These are phyloP conservation scores for Cucumis cinereus DNA, from an alignment of 306 rosid genomes.

Conservation along the genomic window DNA sequence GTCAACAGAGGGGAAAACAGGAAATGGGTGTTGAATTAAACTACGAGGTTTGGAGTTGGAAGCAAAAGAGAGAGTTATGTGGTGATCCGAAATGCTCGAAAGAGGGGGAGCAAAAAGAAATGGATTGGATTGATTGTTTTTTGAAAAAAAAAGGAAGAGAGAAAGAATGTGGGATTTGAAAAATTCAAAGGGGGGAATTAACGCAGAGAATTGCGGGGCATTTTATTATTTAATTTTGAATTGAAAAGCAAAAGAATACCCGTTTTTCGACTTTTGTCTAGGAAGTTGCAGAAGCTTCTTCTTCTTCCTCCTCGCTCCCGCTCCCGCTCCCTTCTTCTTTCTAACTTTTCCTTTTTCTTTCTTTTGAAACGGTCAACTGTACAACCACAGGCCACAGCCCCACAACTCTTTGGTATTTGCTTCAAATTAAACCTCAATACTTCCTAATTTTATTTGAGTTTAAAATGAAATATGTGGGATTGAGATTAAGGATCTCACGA, in stretches of 20 bases:
- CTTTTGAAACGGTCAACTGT: neutral
- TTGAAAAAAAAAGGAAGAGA: neutral
- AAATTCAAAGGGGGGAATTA: neutral
- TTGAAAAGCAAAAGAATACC: neutral
- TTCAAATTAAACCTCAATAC: no score
- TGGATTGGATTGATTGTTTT: neutral
- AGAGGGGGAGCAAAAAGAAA: neutral
- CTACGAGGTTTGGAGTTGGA: neutral
- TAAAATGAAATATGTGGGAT: no score
- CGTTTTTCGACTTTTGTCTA: neutral
- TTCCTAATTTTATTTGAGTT: no score
- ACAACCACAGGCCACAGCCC: no score
- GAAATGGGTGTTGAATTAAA: neutral
- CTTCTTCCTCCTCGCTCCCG: neutral
- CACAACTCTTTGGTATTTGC: no score
- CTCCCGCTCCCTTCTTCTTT: neutral
- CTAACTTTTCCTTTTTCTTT: neutral
- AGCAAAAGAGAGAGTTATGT: neutral
- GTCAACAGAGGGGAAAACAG: slow-evolving; percentile 3
- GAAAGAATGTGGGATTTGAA: neutral
- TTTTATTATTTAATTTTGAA: neutral
- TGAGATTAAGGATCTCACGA: no score
- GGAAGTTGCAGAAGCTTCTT: neutral
- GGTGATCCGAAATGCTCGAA: slow-evolving; percentile 2
- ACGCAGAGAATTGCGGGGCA: slow-evolving; percentile 7